These are phyloP conservation scores for Aspergillus phoenicis DNA, from an alignment of 2,329 filamentous ascomycete species.

Conservation along the genomic window DNA sequence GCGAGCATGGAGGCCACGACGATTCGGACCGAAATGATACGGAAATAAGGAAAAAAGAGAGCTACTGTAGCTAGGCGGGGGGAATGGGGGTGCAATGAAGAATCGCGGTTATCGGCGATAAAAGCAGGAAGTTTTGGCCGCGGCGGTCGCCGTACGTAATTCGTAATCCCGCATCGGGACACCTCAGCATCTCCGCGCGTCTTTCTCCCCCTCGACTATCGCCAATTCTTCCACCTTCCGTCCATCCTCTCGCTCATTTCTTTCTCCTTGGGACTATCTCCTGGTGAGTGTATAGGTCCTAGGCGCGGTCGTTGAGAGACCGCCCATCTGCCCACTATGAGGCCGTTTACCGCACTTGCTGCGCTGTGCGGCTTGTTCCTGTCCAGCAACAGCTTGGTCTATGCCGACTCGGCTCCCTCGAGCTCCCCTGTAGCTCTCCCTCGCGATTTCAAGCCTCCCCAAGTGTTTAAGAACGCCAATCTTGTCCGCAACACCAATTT, in stretches of 20 bases:
- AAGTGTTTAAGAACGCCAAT: constrained; percentile 92
- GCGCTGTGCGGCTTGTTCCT: constrained; percentile 40
- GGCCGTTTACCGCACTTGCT: constrained; percentile 40
- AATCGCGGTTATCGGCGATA: constrained; percentile 11
- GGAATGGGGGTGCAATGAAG: constrained; percentile 9
- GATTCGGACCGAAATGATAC: neutral
- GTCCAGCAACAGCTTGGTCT: constrained; percentile 37
- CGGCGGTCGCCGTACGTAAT: constrained; percentile 34
- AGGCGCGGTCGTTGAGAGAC: constrained; percentile 31
- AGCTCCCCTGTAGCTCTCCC: constrained; percentile 41
- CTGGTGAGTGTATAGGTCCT: constrained; percentile 24
- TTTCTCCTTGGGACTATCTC: constrained; percentile 20
- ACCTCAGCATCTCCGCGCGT: constrained; percentile 39
- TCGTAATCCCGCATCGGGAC: constrained; percentile 33
- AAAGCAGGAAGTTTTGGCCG: constrained; percentile 38
- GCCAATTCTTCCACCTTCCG: constrained; percentile 5
- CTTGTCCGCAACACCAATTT: constrained; percentile 86
- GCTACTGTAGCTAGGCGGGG: constrained; percentile 14
- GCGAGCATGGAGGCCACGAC: constrained; percentile 22
- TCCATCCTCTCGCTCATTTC: constrained; percentile 13
- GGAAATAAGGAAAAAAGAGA: neutral
- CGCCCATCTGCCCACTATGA: constrained; percentile 41
- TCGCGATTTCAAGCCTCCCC: constrained; percentile 73
- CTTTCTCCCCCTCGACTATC: constrained; percentile 10
- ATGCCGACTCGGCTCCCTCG: constrained; percentile 33